Base-by-base conservation (phyloP, 768 basidiomycete species). In the Nevesoporus exiguus region DNA sequence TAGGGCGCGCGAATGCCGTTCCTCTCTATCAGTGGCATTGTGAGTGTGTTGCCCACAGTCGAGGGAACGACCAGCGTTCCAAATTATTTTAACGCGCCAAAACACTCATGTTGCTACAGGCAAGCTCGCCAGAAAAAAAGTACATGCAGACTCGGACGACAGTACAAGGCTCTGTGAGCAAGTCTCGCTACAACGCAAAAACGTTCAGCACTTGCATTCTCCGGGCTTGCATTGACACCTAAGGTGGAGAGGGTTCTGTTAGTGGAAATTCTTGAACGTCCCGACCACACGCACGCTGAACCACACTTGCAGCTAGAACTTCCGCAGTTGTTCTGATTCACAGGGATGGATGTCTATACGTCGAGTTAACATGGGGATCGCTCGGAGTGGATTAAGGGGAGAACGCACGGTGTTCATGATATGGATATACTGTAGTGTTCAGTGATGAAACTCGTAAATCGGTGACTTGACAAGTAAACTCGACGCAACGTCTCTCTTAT, bases 261-360 rank as follows among this genome's bases (percentile, higher is more conserved):
- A 19, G 19, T 2, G 6, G n/a, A 5, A 15, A 3, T 40, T n/a
- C n/a, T 31, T 19, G n/a, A 19, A 22, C 5, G 7, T 49, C 17
- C 7, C 2, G 27, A 43, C 34, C 0, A 5, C 19, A 44, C 55
- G 24, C 5, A 57, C 56, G 7, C 17, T 17, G 30, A 21, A 31
- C 29, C 40, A 25, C 56, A 57, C 13, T 1, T 34, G 37, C 56
- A 57, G 4, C 11, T 22, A 15, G 13, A 0, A 9, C 4, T 57
- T 50, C 56, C 56, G 7, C 55, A 57, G 25, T 8, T 11, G 39
- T 22, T 41, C 56, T 50, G 56, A 47, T 57, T 58, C 8, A 57
- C 47, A 13, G 55, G 55, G n/a, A 30, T 34, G 3, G 24, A 57
- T 0, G 45, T 34, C 56, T 57, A 10, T 21, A 19, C 14, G 25